phyloP scores from a whole-genome alignment of 176 grass and related monocot species.

The Neostapfia colusana region DNA sequence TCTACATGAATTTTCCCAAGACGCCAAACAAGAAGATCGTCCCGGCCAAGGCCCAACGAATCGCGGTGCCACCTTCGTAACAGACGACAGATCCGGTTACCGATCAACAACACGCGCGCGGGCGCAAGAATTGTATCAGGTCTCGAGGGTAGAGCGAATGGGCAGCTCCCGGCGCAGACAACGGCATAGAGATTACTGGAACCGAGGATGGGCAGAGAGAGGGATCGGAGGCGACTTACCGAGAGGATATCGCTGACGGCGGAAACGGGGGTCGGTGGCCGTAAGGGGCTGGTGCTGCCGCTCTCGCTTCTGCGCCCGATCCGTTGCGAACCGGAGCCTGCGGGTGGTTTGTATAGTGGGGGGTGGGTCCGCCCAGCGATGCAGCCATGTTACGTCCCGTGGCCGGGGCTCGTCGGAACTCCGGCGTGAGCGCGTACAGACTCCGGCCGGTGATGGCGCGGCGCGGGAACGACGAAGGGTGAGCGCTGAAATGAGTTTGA shows the following conservation, averaged over 20 bases:
- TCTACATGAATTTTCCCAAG: not conserved
- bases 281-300: not conserved
- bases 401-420: too few relatives aligned
- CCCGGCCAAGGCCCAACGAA: not conserved
- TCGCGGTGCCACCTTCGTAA: not conserved
- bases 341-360: slow-evolving; percentile 28
- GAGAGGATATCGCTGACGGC: not conserved
- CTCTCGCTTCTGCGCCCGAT: slow-evolving; percentile 21
- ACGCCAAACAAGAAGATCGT: not conserved
- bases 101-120: not conserved
- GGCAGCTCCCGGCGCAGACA: not conserved
- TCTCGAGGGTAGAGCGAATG: slow-evolving; percentile 1
- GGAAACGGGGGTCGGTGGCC: not conserved
- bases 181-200: not conserved
- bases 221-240: not conserved
- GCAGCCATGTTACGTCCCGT: too few relatives aligned
- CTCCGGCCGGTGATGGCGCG: too few relatives aligned
- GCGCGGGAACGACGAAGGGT: too few relatives aligned
- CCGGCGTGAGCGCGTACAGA: too few relatives aligned
- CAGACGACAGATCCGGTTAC: slow-evolving; percentile 4
- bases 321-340: slow-evolving; percentile 6
- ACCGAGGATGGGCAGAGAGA: too few relatives aligned
- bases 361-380: not conserved
- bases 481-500: too few relatives aligned
- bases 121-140: not conserved